phyloP scores from a whole-genome alignment of 768 basidiomycete genomes.

The Boletus tylopilopsis region DNA sequence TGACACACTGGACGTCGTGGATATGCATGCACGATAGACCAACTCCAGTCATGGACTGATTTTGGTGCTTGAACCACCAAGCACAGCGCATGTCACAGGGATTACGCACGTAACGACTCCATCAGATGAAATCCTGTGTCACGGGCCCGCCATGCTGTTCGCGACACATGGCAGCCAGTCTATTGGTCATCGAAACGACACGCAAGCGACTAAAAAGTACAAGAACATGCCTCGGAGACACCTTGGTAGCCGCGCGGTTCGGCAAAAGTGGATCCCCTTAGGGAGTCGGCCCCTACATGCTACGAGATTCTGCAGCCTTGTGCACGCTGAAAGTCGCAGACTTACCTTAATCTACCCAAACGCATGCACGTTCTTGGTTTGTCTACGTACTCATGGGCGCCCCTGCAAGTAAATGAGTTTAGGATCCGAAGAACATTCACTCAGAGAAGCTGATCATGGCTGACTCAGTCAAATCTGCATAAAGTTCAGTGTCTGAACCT shows the following conservation, averaged over 20 bases:
- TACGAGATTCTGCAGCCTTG: not conserved
- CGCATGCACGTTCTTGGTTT: not conserved
- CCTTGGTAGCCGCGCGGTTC: not conserved
- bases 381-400: slow-evolving; percentile 3
- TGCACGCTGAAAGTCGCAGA: not conserved
- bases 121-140: slow-evolving; percentile 8
- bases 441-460: no score
- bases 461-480: not conserved
- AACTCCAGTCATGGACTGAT: not conserved
- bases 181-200: slow-evolving; percentile 9
- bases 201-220: not conserved
- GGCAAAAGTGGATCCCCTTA: slow-evolving; percentile 1
- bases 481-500: slow-evolving; percentile 2
- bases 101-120: slow-evolving; percentile 7
- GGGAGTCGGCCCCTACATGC: not conserved
- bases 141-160: slow-evolving; percentile 14
- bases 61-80: not conserved
- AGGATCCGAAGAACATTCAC: not conserved
- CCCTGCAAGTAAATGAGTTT: not conserved
- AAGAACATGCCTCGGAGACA: slow-evolving; percentile 1
- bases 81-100: slow-evolving; percentile 1
- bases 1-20: not conserved
- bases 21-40: not conserved
- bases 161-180: not conserved
- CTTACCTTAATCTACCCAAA: not conserved